These are phyloP conservation scores for Phytophthora capsici DNA, from an alignment of 352 stramenopile genomes.

Conservation along the genomic window DNA sequence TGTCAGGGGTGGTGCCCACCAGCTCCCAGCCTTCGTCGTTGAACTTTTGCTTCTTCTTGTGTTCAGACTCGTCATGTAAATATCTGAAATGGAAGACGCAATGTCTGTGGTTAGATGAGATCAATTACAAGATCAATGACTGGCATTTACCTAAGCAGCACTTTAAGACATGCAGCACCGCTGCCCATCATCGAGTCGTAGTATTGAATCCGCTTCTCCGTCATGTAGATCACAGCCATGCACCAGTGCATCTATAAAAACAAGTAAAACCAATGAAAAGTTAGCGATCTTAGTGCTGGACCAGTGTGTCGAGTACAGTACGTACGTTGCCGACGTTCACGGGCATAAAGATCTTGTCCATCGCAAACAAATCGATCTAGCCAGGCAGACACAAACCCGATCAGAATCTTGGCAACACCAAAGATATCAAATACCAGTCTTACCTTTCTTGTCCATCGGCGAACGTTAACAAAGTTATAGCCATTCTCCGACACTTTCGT, in stretches of 20 bases:
- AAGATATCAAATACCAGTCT: neutral
- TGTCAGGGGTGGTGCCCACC: slow-evolving; percentile 60
- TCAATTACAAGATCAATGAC: neutral
- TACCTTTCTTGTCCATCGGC: slow-evolving; percentile 86
- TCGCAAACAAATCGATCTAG: slow-evolving; percentile 88
- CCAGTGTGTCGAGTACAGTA: neutral
- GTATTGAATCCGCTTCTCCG: slow-evolving; percentile 91
- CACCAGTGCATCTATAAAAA: slow-evolving; percentile 83
- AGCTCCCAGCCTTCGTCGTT: slow-evolving; percentile 70
- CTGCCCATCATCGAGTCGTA: slow-evolving; percentile 86
- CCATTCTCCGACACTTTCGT: slow-evolving; percentile 81
- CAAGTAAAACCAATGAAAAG: neutral
- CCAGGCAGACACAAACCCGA: neutral
- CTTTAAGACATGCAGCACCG: slow-evolving; percentile 72
- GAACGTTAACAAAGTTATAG: slow-evolving; percentile 88
- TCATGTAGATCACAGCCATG: slow-evolving; percentile 87
- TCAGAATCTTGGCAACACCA: too few relatives aligned
- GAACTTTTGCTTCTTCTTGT: slow-evolving; percentile 85
- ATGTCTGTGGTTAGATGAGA: neutral
- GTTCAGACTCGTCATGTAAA: slow-evolving; percentile 81
- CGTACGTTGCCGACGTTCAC: slow-evolving; percentile 89
- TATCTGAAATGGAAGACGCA: slow-evolving; percentile 48
- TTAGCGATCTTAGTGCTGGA: too few relatives aligned
- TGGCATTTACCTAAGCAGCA: slow-evolving; percentile 56
- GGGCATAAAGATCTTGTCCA: slow-evolving; percentile 91